These are phyloP conservation scores for Pichia sp. DNA, from an alignment of 1,139 yeast species.

Conservation along the genomic window DNA sequence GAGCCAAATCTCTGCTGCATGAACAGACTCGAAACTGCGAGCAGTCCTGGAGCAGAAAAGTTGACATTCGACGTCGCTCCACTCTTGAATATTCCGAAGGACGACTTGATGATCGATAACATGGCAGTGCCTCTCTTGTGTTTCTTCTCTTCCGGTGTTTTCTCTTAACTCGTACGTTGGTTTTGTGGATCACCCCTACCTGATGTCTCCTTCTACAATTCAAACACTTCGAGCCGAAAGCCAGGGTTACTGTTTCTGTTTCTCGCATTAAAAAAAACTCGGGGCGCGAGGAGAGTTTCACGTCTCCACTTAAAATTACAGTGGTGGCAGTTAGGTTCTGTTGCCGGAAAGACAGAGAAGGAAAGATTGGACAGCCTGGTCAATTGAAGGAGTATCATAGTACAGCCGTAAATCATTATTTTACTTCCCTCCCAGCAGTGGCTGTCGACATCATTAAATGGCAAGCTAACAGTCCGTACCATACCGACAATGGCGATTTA, in stretches of 20 bases:
- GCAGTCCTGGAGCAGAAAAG: slow-evolving; percentile 15
- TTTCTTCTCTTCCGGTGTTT: too few relatives aligned
- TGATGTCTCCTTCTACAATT: background rate
- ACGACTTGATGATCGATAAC: slow-evolving; percentile 11
- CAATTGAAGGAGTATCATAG: background rate
- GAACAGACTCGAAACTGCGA: slow-evolving; percentile 17
- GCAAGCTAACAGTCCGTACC: background rate
- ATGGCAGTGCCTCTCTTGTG: background rate
- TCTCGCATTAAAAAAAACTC: background rate
- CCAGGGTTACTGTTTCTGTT: too few relatives aligned
- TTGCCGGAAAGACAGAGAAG: background rate
- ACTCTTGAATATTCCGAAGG: slow-evolving; percentile 1
- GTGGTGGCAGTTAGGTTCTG: background rate
- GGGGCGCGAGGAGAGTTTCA: background rate
- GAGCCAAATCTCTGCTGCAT: slow-evolving; percentile 38
- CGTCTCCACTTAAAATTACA: too few relatives aligned
- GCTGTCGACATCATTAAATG: too few relatives aligned
- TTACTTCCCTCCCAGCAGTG: too few relatives aligned
- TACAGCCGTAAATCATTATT: background rate
- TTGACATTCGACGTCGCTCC: slow-evolving; percentile 1
- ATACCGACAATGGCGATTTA: background rate
- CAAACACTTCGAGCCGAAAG: background rate
- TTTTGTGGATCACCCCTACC: background rate
- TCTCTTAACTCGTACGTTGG: too few relatives aligned
- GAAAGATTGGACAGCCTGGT: background rate